These are phyloP conservation scores for Astraeus odoratus DNA, from an alignment of 768 basidiomycete species.

Conservation along the genomic window DNA sequence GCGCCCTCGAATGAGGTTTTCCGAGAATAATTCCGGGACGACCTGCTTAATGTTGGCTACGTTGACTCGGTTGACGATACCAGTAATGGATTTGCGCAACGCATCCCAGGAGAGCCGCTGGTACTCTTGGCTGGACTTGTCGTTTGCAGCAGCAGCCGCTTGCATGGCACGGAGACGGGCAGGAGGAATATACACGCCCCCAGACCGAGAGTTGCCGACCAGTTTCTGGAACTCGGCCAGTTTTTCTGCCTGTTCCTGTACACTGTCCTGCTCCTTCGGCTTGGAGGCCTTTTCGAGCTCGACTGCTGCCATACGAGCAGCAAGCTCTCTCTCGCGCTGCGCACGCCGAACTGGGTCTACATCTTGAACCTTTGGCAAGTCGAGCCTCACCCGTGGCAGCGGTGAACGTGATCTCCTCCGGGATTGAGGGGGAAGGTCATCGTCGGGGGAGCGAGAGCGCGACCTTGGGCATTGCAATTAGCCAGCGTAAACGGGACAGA, in stretches of 20 bases:
- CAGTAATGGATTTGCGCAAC: constrained; percentile 92
- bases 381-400: constrained; percentile 26
- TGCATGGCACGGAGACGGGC: constrained; percentile 89
- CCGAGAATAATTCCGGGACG: constrained; percentile 83
- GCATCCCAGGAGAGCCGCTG: constrained; percentile 98
- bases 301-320: constrained; percentile 59
- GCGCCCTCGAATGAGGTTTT: constrained; percentile 90
- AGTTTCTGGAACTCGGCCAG: constrained; percentile 89
- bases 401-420: constrained; percentile 39
- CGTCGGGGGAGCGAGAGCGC: constrained; percentile 37
- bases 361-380: constrained; percentile 52
- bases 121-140: constrained; percentile 84
- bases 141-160: constrained; percentile 62
- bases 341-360: constrained; percentile 70
- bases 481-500: not conserved
- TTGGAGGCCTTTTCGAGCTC: constrained; percentile 59
- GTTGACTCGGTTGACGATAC: constrained; percentile 99
- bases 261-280: constrained; percentile 38
- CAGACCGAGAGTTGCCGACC: constrained; percentile 62
- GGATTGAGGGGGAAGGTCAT: constrained; percentile 33
- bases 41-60: constrained; percentile 92
- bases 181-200: constrained; percentile 96
- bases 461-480: constrained; percentile 32
- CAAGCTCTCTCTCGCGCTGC: constrained; percentile 75
- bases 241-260: constrained; percentile 51